Evolutionary conservation across 345 rosid species (phyloP), one percentile per base, ranked within the genome.

Genomic region (Limnanthes douglasii): DNA sequence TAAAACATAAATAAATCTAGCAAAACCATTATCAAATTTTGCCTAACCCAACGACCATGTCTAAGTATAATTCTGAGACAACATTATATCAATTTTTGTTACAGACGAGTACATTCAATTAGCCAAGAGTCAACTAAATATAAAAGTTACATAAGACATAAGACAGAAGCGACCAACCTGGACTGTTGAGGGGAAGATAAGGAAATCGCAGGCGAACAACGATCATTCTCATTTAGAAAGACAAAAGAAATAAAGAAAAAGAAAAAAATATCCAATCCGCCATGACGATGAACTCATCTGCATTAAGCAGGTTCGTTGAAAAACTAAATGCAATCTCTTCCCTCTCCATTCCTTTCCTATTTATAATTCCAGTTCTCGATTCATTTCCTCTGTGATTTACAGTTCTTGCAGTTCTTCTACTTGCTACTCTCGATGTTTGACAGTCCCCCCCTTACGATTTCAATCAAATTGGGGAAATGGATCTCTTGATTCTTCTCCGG

Each of bases 341-440:
- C 6, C 10, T 22, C 30, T 23, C 39, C 18, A 41, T 28, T 5
- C 30, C 19, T 10, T 45, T 16, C 36, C 12, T 12, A 2, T 15
- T 21, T 36, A 15, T 12, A 31, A 23, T 15, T 46, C 30, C 15
- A 5, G 11, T 22, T 27, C 21, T 24, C 2, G 38, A 53, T 46
- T 15, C 36, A 25, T 12, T 27, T n/a, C 31, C 3, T 14, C 19
- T 18, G 18, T 31, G 51, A 15, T 34, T 4, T 4, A 34, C 53
- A 59, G 64, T 53, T 66, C 60, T 2, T 65, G 70, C 41, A 59
- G 68, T 41, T 60, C 60, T 2, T 41, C 62, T n/a, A 42, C 52
- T 49, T 56, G 60, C 28, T 54, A 54, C 63, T 64, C 65, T 18
- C 51, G 59, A 12, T 59, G 48, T 15, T 32, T 58, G 7, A 44